Evolutionary conservation across 345 rosid genomes (phyloP).

Genomic region (Brassica carinata): DNA sequence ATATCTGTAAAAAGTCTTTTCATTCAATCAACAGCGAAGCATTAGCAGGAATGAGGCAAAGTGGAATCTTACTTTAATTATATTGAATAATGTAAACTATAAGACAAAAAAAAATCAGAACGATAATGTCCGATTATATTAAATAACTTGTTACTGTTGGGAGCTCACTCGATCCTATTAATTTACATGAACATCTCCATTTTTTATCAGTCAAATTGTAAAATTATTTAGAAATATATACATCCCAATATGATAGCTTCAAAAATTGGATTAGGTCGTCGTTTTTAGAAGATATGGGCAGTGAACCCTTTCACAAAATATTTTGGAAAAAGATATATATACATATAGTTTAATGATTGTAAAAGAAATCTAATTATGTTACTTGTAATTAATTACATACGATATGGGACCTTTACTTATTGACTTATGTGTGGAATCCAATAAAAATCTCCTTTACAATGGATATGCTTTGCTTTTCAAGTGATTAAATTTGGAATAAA

Average conservation of each 20-base stretch:
- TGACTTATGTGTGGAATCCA: conserved; percentile 37
- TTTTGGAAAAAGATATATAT: background rate
- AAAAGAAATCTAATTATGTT: background rate
- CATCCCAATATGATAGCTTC: background rate
- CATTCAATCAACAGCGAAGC: conserved; percentile 17
- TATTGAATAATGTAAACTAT: conserved; percentile 23
- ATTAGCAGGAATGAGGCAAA: conserved; percentile 5
- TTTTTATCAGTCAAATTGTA: background rate
- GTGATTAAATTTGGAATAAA: conserved; percentile 19
- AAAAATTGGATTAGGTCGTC: background rate
- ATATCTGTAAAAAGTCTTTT: background rate
- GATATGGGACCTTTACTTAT: conserved; percentile 17
- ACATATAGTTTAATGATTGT: background rate
- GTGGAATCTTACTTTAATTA: conserved; percentile 26
- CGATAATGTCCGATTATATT: conserved; percentile 15
- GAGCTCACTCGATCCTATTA: background rate
- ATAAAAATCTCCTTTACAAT: conserved; percentile 23
- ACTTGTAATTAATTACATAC: conserved; percentile 10
- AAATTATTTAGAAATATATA: background rate
- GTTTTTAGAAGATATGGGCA: background rate
- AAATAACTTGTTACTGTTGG: background rate
- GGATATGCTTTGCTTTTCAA: conserved; percentile 20
- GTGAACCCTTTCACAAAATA: background rate
- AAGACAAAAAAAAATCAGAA: conserved; percentile 16
- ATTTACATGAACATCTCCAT: background rate